Percentiles rank a stretch among this genome's conserved stretches.
Conservation (phyloP, 2,329 filamentous ascomycete genomes). For the Sclerotinia nivalis region DNA sequence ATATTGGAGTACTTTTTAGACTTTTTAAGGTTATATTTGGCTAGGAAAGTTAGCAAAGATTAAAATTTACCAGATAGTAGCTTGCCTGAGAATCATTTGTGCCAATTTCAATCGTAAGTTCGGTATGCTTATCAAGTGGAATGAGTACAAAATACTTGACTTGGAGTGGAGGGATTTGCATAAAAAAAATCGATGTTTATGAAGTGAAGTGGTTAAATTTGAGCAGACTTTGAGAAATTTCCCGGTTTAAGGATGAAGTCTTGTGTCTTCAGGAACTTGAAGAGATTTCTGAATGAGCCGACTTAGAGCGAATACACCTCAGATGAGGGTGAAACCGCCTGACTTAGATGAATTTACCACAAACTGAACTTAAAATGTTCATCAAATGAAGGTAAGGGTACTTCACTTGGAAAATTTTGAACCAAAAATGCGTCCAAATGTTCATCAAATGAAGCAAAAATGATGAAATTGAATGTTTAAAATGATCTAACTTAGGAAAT, state of each 20-base stretch:
- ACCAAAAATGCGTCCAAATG: background rate
- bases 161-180: background rate
- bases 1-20: background rate
- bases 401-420: too few relatives aligned
- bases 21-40: background rate
- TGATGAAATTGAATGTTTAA: background rate
- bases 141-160: background rate
- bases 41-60: too few relatives aligned
- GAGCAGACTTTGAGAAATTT: background rate
- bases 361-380: background rate
- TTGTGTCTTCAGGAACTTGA: too few relatives aligned
- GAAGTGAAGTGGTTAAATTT: background rate
- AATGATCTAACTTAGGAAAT: too few relatives aligned
- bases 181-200: background rate
- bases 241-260: accelerated
- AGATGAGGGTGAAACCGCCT: accelerated
- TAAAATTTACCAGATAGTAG: background rate
- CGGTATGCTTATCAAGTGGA: background rate
- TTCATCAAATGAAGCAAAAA: background rate
- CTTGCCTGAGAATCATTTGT: background rate
- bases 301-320: background rate
- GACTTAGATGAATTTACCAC: background rate
- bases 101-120: background rate
- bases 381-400: background rate
- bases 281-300: accelerated